phyloP scores from a whole-genome alignment of 768 basidiomycete genomes.

The Cystofilobasidium capitatum region DNA sequence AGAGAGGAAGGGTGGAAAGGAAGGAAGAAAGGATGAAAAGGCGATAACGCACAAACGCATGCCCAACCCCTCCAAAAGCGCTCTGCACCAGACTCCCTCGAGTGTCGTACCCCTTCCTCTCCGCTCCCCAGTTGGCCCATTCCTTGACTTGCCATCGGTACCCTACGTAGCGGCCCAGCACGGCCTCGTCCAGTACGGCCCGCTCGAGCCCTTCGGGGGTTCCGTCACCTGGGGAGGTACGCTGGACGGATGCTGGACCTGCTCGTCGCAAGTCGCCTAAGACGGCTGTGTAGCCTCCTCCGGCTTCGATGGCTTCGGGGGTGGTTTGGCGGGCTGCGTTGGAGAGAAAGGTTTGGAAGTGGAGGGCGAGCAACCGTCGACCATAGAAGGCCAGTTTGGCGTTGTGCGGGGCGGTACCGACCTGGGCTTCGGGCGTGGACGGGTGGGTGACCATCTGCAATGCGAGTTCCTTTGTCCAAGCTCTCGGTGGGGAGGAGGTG shows the following conservation, averaged over 20 bases:
- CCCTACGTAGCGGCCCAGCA: constrained; percentile 13
- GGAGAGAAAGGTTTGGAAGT: constrained; percentile 20
- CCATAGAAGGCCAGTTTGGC: constrained; percentile 16
- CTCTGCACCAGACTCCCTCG: constrained; percentile 4
- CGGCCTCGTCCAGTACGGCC: background rate
- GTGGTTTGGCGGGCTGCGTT: background rate
- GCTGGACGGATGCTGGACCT: too few species aligned
- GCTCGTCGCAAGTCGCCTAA: background rate
- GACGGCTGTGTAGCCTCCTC: background rate
- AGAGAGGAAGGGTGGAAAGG: background rate
- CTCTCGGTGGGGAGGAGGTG: background rate
- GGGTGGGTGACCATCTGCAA: constrained; percentile 23
- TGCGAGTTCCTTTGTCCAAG: constrained; percentile 11
- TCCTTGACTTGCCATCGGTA: constrained; percentile 8
- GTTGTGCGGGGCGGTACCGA: constrained; percentile 19
- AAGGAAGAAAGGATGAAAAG: background rate
- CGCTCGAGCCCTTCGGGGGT: background rate
- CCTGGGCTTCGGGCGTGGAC: background rate
- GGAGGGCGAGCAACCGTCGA: constrained; percentile 17
- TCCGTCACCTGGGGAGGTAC: background rate
- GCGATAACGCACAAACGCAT: constrained; percentile 23
- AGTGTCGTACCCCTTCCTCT: background rate
- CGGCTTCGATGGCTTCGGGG: background rate
- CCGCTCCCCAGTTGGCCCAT: background rate
- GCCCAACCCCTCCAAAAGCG: constrained; percentile 19